Percentiles rank a stretch among this genome's conserved stretches.
Evolutionary conservation across 176 grass and related monocot species (phyloP).

Genomic region (Alloteropsis semialata): DNA sequence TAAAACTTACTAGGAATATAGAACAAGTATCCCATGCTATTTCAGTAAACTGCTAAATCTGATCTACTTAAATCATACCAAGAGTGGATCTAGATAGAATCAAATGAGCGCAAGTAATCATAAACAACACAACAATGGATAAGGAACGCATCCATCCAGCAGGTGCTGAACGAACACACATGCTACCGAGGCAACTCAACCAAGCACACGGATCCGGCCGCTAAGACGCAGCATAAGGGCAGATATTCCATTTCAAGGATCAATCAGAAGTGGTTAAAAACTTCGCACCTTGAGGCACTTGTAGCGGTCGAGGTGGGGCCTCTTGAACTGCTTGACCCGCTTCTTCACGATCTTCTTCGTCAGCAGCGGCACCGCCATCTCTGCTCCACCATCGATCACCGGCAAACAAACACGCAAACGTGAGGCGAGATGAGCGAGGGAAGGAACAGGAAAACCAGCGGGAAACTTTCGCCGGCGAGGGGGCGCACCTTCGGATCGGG

Average conservation of each 20-base stretch:
- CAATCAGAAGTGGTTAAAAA: not conserved
- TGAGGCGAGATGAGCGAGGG: not conserved
- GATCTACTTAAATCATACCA: too few species aligned
- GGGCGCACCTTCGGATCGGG: slow-evolving; percentile 17
- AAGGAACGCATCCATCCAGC: not conserved
- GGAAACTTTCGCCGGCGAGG: not conserved
- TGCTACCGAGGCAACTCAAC: not conserved
- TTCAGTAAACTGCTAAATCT: not conserved
- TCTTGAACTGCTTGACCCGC: slow-evolving; percentile 80
- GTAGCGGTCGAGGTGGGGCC: slow-evolving; percentile 76
- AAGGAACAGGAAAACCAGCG: not conserved
- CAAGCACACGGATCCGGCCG: not conserved
- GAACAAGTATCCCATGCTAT: too few species aligned
- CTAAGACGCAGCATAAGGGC: not conserved
- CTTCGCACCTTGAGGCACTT: slow-evolving; percentile 58
- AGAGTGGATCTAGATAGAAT: not conserved
- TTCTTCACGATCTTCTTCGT: slow-evolving; percentile 89
- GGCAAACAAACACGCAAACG: not conserved
- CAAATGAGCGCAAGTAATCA: not conserved
- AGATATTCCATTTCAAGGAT: not conserved
- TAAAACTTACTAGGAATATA: not conserved
- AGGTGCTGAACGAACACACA: not conserved
- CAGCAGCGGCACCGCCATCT: slow-evolving; percentile 84
- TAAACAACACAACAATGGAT: not conserved
- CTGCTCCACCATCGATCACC: not conserved